Evolutionary conservation across 176 grass and related monocot species (phyloP).

Genomic region (Carex pumila): DNA sequence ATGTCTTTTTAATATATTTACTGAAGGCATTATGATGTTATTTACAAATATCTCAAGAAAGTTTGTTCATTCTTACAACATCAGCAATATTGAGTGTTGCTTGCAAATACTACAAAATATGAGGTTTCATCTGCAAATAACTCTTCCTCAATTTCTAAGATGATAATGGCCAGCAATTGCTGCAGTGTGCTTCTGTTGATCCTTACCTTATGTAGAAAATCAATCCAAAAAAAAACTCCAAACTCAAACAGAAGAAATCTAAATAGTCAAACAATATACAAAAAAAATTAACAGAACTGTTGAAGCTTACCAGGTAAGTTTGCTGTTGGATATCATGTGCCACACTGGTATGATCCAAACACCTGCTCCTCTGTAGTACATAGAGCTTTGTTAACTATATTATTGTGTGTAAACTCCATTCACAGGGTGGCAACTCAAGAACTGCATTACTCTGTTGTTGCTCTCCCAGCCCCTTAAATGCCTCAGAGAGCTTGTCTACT

Average conservation of each 20-base stretch:
- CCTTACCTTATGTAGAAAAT: background rate
- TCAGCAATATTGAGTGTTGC: background rate
- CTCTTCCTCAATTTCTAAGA: background rate
- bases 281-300: background rate
- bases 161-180: background rate
- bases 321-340: background rate
- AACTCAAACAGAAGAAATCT: background rate
- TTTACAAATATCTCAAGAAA: background rate
- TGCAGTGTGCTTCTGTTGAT: background rate
- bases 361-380: background rate
- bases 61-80: background rate
- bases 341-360: background rate
- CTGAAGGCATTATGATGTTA: background rate
- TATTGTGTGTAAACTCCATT: constrained; percentile 10
- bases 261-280: background rate
- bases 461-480: constrained; percentile 70
- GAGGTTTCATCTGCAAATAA: background rate
- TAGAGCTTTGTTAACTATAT: background rate
- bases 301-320: background rate
- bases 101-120: background rate
- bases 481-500: constrained; percentile 68
- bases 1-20: background rate
- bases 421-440: constrained; percentile 80
- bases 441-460: constrained; percentile 84
- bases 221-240: background rate